These are phyloP conservation scores for Penicillium sp. DNA, from an alignment of 2,329 filamentous ascomycete species.

Conservation along the genomic window DNA sequence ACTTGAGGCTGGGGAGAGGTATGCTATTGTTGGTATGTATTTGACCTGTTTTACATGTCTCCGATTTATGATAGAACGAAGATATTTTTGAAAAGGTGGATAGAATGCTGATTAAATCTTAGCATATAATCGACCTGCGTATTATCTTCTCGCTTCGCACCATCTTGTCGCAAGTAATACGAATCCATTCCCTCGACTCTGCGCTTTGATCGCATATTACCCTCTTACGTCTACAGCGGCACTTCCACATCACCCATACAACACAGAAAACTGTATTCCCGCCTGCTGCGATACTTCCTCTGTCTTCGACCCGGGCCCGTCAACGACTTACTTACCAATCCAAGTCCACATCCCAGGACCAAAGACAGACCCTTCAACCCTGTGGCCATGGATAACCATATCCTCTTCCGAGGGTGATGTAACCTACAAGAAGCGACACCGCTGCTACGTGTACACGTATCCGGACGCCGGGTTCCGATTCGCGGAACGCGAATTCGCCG, in stretches of 20 bases:
- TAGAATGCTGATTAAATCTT: background rate
- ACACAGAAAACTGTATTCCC: slow-evolving; percentile 35
- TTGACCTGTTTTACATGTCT: background rate
- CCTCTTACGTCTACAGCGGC: slow-evolving; percentile 32
- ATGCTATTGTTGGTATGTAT: slow-evolving; percentile 62
- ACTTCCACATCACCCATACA: slow-evolving; percentile 1
- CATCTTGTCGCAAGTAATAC: slow-evolving; percentile 49
- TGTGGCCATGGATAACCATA: slow-evolving; percentile 28
- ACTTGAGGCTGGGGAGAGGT: slow-evolving; percentile 60
- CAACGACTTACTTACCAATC: slow-evolving; percentile 46
- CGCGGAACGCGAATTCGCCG: slow-evolving; percentile 67
- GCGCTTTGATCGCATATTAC: slow-evolving; percentile 64
- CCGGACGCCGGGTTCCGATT: slow-evolving; percentile 64
- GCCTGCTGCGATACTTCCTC: slow-evolving; percentile 28
- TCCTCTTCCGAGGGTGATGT: slow-evolving; percentile 30
- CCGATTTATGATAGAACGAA: background rate
- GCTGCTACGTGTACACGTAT: slow-evolving; percentile 55
- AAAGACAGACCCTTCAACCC: slow-evolving; percentile 10
- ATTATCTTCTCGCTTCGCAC: slow-evolving; percentile 55
- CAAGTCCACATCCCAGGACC: slow-evolving; percentile 60
- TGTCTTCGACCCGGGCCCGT: slow-evolving; percentile 35
- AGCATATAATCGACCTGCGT: slow-evolving; percentile 65
- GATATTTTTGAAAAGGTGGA: no score
- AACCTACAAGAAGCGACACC: slow-evolving; percentile 35
- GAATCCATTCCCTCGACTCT: slow-evolving; percentile 61